Conservation (phyloP, 78 protist species). For the Parvularia atlantis region DNA sequence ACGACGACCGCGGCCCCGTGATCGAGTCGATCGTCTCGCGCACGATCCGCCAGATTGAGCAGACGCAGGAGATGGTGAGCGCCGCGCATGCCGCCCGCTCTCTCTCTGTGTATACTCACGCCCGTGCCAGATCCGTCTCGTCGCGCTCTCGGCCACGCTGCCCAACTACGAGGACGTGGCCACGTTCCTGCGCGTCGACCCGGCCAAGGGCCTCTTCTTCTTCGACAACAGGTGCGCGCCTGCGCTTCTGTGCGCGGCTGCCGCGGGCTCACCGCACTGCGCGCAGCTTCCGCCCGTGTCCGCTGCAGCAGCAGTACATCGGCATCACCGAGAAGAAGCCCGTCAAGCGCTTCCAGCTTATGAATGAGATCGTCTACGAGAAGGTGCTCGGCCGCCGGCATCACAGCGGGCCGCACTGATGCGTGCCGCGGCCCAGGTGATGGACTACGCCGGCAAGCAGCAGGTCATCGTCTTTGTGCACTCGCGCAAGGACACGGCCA, state of each 20-base stretch:
- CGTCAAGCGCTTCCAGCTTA: constrained; percentile 60
- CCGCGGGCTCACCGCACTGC: too few species aligned
- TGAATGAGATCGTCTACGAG: constrained; percentile 87
- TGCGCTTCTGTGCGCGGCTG: too few species aligned
- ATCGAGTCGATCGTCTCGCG: constrained; percentile 93
- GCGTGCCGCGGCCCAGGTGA: too few species aligned
- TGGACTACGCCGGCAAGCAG: constrained; percentile 43
- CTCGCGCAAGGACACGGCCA: constrained; percentile 92
- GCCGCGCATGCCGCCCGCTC: background rate
- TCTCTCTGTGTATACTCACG: background rate
- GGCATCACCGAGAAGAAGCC: constrained; percentile 87
- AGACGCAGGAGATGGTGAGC: background rate
- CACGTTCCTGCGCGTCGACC: constrained; percentile 79
- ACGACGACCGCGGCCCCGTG: constrained; percentile 97
- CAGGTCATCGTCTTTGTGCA: constrained; percentile 96
- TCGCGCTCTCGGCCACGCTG: constrained; percentile 97
- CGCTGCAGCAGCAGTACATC: constrained; percentile 86
- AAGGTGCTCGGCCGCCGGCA: too few species aligned
- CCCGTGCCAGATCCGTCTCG: constrained; percentile 74
- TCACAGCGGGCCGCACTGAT: constrained; percentile 7
- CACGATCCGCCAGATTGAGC: constrained; percentile 54
- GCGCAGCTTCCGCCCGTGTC: constrained; percentile 89
- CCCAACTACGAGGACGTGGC: constrained; percentile 99
- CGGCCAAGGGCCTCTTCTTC: constrained; percentile 67
- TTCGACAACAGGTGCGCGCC: too few species aligned